Percentiles rank a stretch among this genome's conserved stretches.
These are phyloP conservation scores for Apodospora peruviana DNA, from an alignment of 495 filamentous ascomycete species.

Conservation along the genomic window DNA sequence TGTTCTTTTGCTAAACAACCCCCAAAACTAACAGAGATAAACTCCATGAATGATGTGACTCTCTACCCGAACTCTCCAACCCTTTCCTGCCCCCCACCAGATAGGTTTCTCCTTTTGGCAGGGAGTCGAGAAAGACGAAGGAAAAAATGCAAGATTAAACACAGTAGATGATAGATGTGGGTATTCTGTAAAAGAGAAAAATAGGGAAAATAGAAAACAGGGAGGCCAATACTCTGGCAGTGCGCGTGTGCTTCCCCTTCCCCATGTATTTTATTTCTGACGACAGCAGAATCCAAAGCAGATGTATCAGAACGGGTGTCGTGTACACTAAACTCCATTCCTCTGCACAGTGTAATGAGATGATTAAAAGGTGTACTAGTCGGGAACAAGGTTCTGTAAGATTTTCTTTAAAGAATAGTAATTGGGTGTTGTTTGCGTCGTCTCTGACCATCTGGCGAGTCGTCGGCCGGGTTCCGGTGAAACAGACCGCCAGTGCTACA, in stretches of 20 bases:
- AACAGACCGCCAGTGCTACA: background rate
- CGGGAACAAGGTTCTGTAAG: background rate
- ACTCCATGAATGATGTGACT: background rate
- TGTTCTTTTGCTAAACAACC: background rate
- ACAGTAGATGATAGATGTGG: background rate
- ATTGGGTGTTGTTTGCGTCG: background rate
- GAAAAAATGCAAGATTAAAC: background rate
- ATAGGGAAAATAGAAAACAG: background rate
- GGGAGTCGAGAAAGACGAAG: background rate
- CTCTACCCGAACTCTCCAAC: background rate
- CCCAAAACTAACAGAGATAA: background rate
- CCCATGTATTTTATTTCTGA: background rate
- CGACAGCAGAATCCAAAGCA: background rate
- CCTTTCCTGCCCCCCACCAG: too few relatives aligned
- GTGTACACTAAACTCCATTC: background rate
- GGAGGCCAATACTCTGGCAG: background rate
- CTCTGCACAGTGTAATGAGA: background rate
- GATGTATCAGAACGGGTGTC: too few relatives aligned
- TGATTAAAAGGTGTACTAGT: background rate
- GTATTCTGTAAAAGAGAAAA: background rate
- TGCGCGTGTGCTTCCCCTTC: background rate
- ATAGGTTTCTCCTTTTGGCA: too few relatives aligned
- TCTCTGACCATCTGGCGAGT: background rate
- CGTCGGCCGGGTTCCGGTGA: background rate
- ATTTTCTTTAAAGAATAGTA: background rate